Evolutionary conservation across 1,284 basidiomycete species (phyloP).

Genomic region (Ceratorhiza oryzae-sativae): DNA sequence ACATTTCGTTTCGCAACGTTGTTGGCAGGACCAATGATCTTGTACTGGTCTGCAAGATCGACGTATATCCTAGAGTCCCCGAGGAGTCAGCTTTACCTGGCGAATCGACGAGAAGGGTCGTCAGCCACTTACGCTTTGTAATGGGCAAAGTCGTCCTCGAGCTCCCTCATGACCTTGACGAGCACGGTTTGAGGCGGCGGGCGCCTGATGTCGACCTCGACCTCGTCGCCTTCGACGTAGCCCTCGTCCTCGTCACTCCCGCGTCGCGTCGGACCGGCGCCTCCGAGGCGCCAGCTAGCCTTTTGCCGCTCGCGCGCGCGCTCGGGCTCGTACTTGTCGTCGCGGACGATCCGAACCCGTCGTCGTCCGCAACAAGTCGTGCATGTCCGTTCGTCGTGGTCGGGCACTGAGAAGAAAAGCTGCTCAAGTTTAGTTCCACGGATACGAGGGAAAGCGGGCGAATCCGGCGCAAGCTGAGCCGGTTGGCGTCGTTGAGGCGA

Average conservation of each 20-base stretch:
- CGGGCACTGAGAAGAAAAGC: conserved; percentile 79
- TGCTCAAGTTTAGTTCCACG: conserved; percentile 75
- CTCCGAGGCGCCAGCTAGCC: conserved; percentile 33
- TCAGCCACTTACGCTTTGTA: conserved; percentile 74
- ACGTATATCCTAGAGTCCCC: conserved; percentile 72
- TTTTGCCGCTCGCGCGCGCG: conserved; percentile 21
- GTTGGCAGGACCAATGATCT: conserved; percentile 80
- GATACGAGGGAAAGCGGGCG: conserved; percentile 79
- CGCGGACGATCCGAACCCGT: conserved; percentile 10
- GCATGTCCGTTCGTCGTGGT: conserved; percentile 72
- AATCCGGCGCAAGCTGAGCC: conserved; percentile 51
- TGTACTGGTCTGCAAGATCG: conserved; percentile 89
- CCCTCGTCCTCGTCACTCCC: conserved; percentile 44
- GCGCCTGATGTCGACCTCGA: conserved; percentile 55
- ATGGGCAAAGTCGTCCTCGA: conserved; percentile 90
- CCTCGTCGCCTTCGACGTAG: conserved; percentile 61
- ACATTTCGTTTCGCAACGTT: conserved; percentile 80
- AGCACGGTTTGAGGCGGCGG: conserved; percentile 85
- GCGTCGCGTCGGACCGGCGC: not conserved
- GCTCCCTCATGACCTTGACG: conserved; percentile 75
- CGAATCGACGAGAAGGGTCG: not conserved
- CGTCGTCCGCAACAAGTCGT: conserved; percentile 62
- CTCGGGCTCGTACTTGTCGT: conserved; percentile 20
- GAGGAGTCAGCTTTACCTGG: conserved; percentile 24
- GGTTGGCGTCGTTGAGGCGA: conserved; percentile 52